phyloP scores from a whole-genome alignment of 2,329 filamentous ascomycete genomes.

The Tolypocladium amazonense region DNA sequence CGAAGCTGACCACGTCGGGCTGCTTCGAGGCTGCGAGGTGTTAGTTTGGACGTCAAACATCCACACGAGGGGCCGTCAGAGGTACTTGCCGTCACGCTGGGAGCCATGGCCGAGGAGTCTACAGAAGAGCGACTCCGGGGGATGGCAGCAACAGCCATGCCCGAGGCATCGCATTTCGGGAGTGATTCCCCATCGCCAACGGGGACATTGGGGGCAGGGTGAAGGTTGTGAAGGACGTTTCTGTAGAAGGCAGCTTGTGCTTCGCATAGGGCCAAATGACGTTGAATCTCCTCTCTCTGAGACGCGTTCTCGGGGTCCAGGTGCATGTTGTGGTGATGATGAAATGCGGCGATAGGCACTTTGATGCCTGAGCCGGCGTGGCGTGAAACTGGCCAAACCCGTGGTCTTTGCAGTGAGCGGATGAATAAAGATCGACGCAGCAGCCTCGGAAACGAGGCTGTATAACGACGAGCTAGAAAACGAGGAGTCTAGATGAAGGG shows the following conservation, averaged over 20 bases:
- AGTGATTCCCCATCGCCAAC: not conserved
- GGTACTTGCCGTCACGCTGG: constrained; percentile 2
- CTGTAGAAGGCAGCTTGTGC: not conserved
- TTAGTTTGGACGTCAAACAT: not conserved
- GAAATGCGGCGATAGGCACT: not conserved
- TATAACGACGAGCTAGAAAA: not conserved
- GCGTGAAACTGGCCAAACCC: not conserved
- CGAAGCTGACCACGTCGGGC: constrained; percentile 2
- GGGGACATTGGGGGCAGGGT: not conserved
- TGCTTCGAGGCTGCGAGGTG: not conserved
- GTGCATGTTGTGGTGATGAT: not conserved
- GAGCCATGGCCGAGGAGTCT: not conserved
- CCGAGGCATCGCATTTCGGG: not conserved
- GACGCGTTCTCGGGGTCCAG: not conserved
- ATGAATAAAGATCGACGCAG: not conserved
- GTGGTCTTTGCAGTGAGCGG: not conserved
- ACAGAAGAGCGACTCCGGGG: not conserved
- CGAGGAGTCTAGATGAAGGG: not conserved
- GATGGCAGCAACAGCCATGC: not conserved
- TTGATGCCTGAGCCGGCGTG: not conserved
- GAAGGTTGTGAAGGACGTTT: not conserved
- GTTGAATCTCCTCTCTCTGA: constrained; percentile 1
- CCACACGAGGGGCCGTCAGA: not conserved
- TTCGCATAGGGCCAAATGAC: not conserved
- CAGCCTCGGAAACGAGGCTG: not conserved